Base-by-base conservation (phyloP, 768 basidiomycete genomes). In the Sistotremastrum niveocremeum region DNA sequence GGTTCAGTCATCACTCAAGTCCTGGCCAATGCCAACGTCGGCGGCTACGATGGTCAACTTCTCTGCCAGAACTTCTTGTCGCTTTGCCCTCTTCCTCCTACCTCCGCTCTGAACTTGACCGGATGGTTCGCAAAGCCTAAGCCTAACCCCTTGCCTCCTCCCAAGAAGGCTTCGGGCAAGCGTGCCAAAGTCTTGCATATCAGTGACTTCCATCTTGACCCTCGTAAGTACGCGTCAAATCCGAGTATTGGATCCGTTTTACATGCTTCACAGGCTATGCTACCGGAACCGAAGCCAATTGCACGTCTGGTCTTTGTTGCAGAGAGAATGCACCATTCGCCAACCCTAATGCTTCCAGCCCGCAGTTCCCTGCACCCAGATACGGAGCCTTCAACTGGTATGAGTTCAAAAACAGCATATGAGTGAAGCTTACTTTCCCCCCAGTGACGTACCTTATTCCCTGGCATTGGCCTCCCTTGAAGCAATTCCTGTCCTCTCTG, bases 61-160 rank as follows among this genome's bases (percentile, higher is more conserved):
- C 57, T 81, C 40, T 84, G 81, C 58, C 62, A 76, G 37, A 73
- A 76, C 57, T 79, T 82, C 58, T 58, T 79, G 9, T 47, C 58
- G 11, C 52, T 73, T 47, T 84, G 83, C 54, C 62, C 79, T 4
- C 62, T 69, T 12, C 76, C 80, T 6, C 66, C 72, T 0, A 72
- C 81, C 2, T 60, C 75, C 5, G 68, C 79, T 3, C 65, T 87
- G 51, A 71, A 87, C 55, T 55, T 79, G 34, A 77, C 73, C 1
- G 63, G 63, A 8, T 86, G 83, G 79, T 87, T 86, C 60, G 65
- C 72, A 31, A 86, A 83, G 59, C 80, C 82, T 3, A 87, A 86
- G 57, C 84, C 84, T 1, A 69, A 71, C 31, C 77, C 77, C 4
- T 68, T 79, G 8, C 81, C 80, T n/a, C 49, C 65, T 6, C 67